Base-by-base conservation (phyloP, 1,139 yeast genomes). In the Saccharomycopsis phalli region DNA sequence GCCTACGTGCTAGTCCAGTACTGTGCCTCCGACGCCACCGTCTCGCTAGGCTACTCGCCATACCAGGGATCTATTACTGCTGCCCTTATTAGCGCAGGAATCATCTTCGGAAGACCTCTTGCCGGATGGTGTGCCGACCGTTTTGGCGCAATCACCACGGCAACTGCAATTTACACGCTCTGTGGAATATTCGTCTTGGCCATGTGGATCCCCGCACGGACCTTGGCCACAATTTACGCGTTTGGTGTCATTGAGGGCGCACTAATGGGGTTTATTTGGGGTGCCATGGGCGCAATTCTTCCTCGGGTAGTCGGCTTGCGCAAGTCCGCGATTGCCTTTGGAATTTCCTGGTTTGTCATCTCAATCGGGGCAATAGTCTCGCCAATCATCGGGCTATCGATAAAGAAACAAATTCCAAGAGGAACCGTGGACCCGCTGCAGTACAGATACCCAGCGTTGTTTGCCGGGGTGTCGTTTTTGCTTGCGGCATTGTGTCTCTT, bases 131-230 rank as follows among this genome's bases (percentile, higher is more conserved):
- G 68, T 4, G 72, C 75, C 14, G 87, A 79, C 52, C 57, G 45
- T 18, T 54, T 63, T 34, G 87, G 88, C 2, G 62, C 82, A 34
- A 60, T 66, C 34, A 76, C 77, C 47, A 58, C 69, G 10, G 62
- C 74, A 1, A 50, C 60, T 2, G 41, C 53, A 19, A 54, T 55
- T 4, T 61, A 62, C 30, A 28, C 49, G 11, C 28, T 59, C 3
- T 59, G 61, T 27, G 56, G 57, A 1, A 33, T 63, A n/a, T 49
- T 60, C 17, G 53, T 52, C 56, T 62, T 56, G 66, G 76, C 74
- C 1, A 71, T 76, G 71, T 76, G 82, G 82, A 66, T 76, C 30
- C 79, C 80, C 3, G 67, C 75, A 11, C 57, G 71, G 38, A 71
- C 69, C 49, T 69, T 58, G 47, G 74, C 75, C 2, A 69, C 76